Conservation (phyloP, 148 eudicot species). For the Vaccinium macrocarpon region DNA sequence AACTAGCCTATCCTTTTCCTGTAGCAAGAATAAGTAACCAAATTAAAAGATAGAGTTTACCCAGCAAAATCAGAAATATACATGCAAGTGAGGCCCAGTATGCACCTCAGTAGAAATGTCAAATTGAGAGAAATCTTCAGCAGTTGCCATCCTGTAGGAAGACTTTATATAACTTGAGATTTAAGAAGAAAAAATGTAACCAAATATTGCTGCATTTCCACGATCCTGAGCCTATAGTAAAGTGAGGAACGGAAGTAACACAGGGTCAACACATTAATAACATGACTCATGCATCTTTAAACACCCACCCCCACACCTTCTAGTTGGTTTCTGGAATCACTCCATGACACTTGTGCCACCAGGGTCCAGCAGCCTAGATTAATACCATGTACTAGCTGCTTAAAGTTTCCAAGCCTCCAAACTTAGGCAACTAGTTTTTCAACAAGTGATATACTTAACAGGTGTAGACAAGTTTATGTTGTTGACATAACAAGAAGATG, state of each 20-base stretch:
- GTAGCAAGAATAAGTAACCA: constrained; percentile 9
- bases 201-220: too few relatives aligned
- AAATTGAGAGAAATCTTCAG: constrained; percentile 54
- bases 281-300: background rate
- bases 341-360: background rate
- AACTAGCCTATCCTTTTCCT: constrained; percentile 85
- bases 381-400: background rate
- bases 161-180: too few relatives aligned
- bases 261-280: background rate
- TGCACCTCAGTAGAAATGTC: constrained; percentile 68
- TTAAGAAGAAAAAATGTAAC: too few relatives aligned
- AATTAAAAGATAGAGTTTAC: constrained; percentile 11
- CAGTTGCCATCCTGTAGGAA: constrained; percentile 41
- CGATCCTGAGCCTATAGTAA: background rate
- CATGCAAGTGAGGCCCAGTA: background rate
- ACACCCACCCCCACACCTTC: background rate
- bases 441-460: background rate
- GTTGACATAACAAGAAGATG: background rate
- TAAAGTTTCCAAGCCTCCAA: background rate
- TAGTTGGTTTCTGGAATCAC: background rate
- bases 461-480: background rate
- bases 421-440: background rate
- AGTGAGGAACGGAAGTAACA: background rate
- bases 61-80: background rate
- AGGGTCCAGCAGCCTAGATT: background rate